Evolutionary conservation across 2,329 filamentous ascomycete genomes (phyloP).

Genomic region (Pyricularia pennisetigena): DNA sequence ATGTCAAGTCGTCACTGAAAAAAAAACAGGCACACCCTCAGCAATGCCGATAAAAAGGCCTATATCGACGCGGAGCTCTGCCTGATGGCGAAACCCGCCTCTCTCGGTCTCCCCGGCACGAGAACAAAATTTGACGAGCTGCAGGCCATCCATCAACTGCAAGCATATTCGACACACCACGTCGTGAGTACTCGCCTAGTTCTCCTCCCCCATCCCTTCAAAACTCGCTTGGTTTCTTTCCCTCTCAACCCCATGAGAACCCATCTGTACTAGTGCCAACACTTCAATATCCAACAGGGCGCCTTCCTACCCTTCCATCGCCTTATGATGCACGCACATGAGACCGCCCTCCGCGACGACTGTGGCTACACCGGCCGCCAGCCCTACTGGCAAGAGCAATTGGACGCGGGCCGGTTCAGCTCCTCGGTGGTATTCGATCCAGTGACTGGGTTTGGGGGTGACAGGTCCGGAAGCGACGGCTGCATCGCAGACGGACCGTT

Average conservation of each 20-base stretch:
- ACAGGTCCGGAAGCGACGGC: conserved; percentile 5
- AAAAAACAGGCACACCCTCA: conserved; percentile 15
- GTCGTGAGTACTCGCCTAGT: conserved; percentile 4
- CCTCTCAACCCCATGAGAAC: background rate
- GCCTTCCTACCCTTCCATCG: conserved; percentile 21
- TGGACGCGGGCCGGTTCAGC: conserved; percentile 9
- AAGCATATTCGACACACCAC: conserved; percentile 14
- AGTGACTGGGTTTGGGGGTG: conserved; percentile 11
- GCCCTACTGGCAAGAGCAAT: conserved; percentile 13
- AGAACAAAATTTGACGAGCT: conserved; percentile 17
- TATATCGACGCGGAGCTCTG: conserved; percentile 19
- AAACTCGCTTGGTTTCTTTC: too few relatives aligned
- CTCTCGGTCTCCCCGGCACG: conserved; percentile 11
- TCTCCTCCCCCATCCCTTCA: too few relatives aligned
- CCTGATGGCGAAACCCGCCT: conserved; percentile 14
- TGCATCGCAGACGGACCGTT: conserved; percentile 12
- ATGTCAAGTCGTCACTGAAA: background rate
- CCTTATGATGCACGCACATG: conserved; percentile 18
- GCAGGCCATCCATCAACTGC: conserved; percentile 14
- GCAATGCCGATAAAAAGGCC: conserved; percentile 11
- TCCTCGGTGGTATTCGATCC: conserved; percentile 9
- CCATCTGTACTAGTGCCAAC: background rate
- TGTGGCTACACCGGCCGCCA: conserved; percentile 19
- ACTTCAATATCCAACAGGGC: conserved; percentile 8
- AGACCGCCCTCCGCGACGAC: conserved; percentile 15